Conservation (phyloP, 805 yeast species). For the Candida corydali region DNA sequence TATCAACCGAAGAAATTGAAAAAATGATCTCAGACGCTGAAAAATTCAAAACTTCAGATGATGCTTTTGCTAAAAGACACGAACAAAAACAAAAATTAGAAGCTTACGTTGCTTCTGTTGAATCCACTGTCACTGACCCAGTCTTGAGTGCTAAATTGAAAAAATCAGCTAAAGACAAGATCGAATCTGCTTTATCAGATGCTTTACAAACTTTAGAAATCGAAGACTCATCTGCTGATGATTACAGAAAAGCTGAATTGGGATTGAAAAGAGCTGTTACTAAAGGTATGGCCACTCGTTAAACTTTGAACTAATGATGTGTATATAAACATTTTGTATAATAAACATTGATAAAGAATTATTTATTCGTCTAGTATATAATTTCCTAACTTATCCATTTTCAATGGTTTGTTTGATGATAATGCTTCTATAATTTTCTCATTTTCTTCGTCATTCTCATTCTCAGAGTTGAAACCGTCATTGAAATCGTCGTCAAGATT, state of each 20-base stretch:
- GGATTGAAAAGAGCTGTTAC: constrained; percentile 98
- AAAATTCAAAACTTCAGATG: constrained; percentile 92
- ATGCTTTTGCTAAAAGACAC: constrained; percentile 98
- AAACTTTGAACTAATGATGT: constrained; percentile 61
- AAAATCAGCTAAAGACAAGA: constrained; percentile 95
- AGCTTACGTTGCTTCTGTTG: constrained; percentile 95
- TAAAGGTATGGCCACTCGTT: constrained; percentile 98
- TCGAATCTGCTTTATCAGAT: constrained; percentile 96
- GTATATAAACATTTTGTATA: neutral
- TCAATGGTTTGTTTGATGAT: constrained; percentile 52
- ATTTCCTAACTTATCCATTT: constrained; percentile 80
- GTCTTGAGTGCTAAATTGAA: constrained; percentile 95
- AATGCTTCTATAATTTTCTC: constrained; percentile 68
- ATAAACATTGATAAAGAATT: constrained; percentile 1
- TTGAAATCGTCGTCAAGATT: constrained; percentile 27
- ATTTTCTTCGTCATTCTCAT: constrained; percentile 29
- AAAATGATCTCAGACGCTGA: constrained; percentile 47
- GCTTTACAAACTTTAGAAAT: constrained; percentile 97
- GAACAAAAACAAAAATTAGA: constrained; percentile 99
- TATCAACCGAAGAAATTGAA: constrained; percentile 47
- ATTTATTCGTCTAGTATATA: constrained; percentile 55
- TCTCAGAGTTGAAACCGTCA: constrained; percentile 43
- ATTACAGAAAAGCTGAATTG: constrained; percentile 98
- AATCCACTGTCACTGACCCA: constrained; percentile 97
- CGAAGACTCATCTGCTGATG: constrained; percentile 95